Conservation (phyloP, 805 yeast genomes). For the Lachancea nothofagi region DNA sequence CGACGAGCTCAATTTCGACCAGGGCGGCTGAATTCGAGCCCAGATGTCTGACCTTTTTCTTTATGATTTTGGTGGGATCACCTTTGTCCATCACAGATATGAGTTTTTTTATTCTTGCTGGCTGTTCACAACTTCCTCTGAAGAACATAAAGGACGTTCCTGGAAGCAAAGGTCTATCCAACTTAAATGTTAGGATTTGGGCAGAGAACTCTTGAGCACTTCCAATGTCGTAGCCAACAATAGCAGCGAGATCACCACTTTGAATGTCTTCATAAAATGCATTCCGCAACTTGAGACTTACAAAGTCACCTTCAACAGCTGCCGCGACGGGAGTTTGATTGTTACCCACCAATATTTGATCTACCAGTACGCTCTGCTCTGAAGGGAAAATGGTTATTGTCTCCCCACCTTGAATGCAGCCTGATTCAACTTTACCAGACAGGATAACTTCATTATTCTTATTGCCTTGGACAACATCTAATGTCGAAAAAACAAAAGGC, state of each 20-base stretch:
- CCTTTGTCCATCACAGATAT: conserved; percentile 64
- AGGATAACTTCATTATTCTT: conserved; percentile 47
- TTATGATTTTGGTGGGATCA: conserved; percentile 71
- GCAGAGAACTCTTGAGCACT: conserved; percentile 48
- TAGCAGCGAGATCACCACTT: conserved; percentile 62
- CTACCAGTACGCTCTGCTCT: conserved; percentile 36
- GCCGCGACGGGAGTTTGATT: conserved; percentile 19
- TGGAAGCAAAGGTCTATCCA: conserved; percentile 64
- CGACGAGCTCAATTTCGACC: conserved; percentile 94
- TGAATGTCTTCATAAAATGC: conserved; percentile 41
- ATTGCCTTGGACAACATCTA: conserved; percentile 52
- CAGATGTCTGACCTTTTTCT: conserved; percentile 90
- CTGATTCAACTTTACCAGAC: conserved; percentile 62
- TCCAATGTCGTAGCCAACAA: conserved; percentile 41
- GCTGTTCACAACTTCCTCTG: conserved; percentile 66
- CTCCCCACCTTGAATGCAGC: conserved; percentile 68
- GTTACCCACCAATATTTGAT: conserved; percentile 29
- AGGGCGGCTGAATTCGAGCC: conserved; percentile 94
- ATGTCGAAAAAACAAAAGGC: conserved; percentile 53
- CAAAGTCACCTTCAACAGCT: conserved; percentile 53
- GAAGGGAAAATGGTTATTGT: conserved; percentile 53
- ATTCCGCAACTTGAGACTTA: conserved; percentile 38
- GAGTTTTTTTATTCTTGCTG: conserved; percentile 57
- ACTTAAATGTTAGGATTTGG: conserved; percentile 58
- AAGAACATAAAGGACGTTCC: conserved; percentile 78